Evolutionary conservation across 192 early-diverging fungal species (phyloP).

Genomic region (Funneliformis mosseae): DNA sequence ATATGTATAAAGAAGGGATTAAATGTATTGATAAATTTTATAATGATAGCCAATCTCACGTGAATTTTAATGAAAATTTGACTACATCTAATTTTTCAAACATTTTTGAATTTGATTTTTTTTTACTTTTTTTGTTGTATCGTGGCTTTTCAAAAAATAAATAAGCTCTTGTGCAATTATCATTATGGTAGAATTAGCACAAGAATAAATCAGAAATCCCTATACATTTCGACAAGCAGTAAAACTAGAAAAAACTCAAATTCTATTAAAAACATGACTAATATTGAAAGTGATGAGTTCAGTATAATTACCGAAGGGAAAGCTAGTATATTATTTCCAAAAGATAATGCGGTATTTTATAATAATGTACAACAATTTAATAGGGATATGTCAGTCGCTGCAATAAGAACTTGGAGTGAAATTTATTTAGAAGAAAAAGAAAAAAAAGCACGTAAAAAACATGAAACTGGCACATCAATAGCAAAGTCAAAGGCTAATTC

Average conservation of each 20-base stretch:
- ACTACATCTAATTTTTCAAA: too few species aligned
- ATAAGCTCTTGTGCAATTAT: background rate
- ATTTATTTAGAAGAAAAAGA: slow-evolving; percentile 67
- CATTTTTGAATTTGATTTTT: too few species aligned
- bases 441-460: slow-evolving; percentile 56
- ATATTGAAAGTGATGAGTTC: background rate
- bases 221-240: background rate
- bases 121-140: too few species aligned
- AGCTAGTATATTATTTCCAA: slow-evolving; percentile 84
- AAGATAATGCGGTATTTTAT: slow-evolving; percentile 95
- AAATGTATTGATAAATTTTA: too few species aligned
- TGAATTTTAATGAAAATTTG: too few species aligned
- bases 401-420: slow-evolving; percentile 90
- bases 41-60: too few species aligned
- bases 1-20: too few species aligned
- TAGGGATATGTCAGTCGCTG: slow-evolving; percentile 96
- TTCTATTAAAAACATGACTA: background rate
- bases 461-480: slow-evolving; percentile 24
- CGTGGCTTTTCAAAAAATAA: too few species aligned
- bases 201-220: background rate
- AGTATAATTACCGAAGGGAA: slow-evolving; percentile 73
- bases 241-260: background rate
- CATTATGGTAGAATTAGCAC: background rate
- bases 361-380: slow-evolving; percentile 98
- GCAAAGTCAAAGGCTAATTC: slow-evolving; percentile 17